Percentiles rank a stretch among this genome's conserved stretches.
These are phyloP conservation scores for Zoysia matrella DNA, from an alignment of 202 grass and related monocot species.

Conservation along the genomic window DNA sequence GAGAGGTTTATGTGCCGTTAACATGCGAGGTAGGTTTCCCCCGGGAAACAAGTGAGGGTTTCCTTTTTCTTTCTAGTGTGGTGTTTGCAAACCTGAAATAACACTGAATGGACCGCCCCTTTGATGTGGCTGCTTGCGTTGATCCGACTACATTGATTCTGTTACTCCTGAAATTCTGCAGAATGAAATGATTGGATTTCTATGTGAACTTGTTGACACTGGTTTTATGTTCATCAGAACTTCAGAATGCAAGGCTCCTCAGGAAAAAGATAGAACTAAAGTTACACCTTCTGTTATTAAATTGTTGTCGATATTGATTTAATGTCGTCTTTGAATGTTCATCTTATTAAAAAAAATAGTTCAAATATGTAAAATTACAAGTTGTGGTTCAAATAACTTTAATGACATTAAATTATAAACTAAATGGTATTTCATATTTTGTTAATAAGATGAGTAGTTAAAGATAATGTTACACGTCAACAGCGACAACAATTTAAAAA, in stretches of 20 bases:
- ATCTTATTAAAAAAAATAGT: too few species aligned
- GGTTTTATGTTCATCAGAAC: not conserved
- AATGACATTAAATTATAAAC: too few species aligned
- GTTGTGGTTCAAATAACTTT: too few species aligned
- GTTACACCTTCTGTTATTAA: too few species aligned
- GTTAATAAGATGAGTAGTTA: too few species aligned
- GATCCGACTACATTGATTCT: not conserved
- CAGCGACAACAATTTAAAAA: too few species aligned
- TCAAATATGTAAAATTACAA: too few species aligned
- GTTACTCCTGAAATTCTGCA: constrained; percentile 12
- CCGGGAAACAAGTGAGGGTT: not conserved
- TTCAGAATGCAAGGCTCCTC: not conserved
- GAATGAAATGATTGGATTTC: constrained; percentile 23
- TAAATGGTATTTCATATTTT: too few species aligned
- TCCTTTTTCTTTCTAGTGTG: constrained; percentile 22
- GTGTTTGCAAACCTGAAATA: constrained; percentile 29
- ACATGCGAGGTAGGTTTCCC: constrained; percentile 24
- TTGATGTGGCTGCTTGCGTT: not conserved
- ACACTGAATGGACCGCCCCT: not conserved
- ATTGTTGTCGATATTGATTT: too few species aligned
- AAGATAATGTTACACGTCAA: too few species aligned
- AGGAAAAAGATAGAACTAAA: too few species aligned
- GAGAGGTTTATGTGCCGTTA: constrained; percentile 40
- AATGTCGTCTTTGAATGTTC: too few species aligned
- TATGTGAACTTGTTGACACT: constrained; percentile 1